phyloP scores from a whole-genome alignment of 2,329 filamentous ascomycete genomes.

The Exophiala calicioides region DNA sequence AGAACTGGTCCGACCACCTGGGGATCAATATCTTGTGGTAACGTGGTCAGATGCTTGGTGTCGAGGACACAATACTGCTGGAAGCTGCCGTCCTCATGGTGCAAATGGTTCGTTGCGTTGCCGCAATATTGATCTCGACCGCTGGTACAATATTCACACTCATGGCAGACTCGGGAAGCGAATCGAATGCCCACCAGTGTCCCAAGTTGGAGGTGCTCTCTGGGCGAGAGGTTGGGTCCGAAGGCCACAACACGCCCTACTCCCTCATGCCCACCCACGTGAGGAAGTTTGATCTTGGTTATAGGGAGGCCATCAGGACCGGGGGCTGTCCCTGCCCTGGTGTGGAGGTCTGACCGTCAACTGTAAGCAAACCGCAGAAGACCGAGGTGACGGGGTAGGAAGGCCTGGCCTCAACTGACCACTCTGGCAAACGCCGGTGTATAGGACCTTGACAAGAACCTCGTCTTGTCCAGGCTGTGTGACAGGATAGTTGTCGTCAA shows the following conservation, averaged over 20 bases:
- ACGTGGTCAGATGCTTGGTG: slow-evolving; percentile 45
- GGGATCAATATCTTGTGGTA: slow-evolving; percentile 47
- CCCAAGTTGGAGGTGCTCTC: slow-evolving; percentile 40
- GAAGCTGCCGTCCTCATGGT: slow-evolving; percentile 50
- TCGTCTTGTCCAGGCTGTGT: slow-evolving; percentile 42
- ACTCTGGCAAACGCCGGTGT: slow-evolving; percentile 49
- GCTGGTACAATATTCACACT: slow-evolving; percentile 47
- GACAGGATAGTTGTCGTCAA: slow-evolving; percentile 46
- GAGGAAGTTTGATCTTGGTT: slow-evolving; percentile 47
- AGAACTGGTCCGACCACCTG: slow-evolving; percentile 45
- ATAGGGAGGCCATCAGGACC: slow-evolving; percentile 44
- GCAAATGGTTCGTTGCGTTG: slow-evolving; percentile 47
- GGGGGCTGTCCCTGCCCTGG: slow-evolving; percentile 42
- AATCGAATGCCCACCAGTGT: slow-evolving; percentile 48
- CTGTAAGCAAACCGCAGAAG: no score
- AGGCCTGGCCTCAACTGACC: no score
- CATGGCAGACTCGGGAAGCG: slow-evolving; percentile 44
- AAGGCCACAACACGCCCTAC: slow-evolving; percentile 45
- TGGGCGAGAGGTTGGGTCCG: slow-evolving; percentile 33
- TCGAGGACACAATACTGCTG: slow-evolving; percentile 49
- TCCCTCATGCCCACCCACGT: slow-evolving; percentile 51
- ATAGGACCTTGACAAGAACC: slow-evolving; percentile 48
- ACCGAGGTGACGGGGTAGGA: no score
- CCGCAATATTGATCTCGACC: slow-evolving; percentile 45
- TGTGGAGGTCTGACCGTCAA: slow-evolving; percentile 40